A percentile compares a stretch with the other conserved stretches of the same genome.
Conservation (phyloP, 2,329 filamentous ascomycete genomes). For the Xylaria polymorpha region DNA sequence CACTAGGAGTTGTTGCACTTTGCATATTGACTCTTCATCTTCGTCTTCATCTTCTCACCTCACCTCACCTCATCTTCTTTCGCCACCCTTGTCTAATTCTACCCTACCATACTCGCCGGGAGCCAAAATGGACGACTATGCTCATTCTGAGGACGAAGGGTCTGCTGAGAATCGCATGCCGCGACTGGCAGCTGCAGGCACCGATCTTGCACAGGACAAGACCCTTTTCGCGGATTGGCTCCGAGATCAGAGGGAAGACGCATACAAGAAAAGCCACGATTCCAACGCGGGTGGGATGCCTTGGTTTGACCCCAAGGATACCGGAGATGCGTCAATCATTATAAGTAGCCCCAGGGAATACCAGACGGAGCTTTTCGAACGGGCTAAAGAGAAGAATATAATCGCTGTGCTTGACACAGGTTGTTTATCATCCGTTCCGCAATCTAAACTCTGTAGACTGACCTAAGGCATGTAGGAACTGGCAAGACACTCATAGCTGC, state of each 20-base stretch:
- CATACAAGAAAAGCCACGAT: constrained; percentile 10
- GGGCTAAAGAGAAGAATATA: constrained; percentile 83
- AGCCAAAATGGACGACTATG: constrained; percentile 26
- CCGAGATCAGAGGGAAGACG: constrained; percentile 31
- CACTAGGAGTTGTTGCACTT: neutral
- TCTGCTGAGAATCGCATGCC: constrained; percentile 7
- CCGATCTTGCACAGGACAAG: constrained; percentile 24
- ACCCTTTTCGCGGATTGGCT: constrained; percentile 33
- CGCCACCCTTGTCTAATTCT: neutral
- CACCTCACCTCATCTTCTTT: neutral
- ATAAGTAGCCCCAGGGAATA: constrained; percentile 88
- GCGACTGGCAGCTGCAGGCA: neutral
- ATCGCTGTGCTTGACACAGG: constrained; percentile 96
- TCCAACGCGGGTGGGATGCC: neutral
- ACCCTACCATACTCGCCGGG: neutral
- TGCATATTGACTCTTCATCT: neutral
- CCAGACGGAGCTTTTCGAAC: constrained; percentile 90
- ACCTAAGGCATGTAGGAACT: constrained; percentile 66
- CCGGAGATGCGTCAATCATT: constrained; percentile 68
- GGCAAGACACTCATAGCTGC: constrained; percentile 98
- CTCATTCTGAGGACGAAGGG: constrained; percentile 30
- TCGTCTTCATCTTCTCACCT: neutral
- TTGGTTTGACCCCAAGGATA: constrained; percentile 46
- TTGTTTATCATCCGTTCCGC: constrained; percentile 46
- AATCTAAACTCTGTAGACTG: constrained; percentile 9